Base-by-base conservation (phyloP, 768 basidiomycete species). In the Guyanaporus albipodus region DNA sequence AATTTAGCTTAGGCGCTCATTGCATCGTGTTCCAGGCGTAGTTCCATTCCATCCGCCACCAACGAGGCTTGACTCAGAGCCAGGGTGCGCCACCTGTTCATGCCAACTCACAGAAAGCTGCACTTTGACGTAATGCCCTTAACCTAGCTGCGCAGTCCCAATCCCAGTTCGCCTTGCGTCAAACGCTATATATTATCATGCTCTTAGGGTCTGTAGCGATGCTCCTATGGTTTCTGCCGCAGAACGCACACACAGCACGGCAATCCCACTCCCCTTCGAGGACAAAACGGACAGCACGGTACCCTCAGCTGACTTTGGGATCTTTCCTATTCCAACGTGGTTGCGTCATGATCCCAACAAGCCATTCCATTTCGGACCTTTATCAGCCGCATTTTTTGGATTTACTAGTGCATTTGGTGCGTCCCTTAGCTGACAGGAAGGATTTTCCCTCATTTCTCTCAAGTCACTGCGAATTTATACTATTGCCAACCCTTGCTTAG, bases 401-500 rank as follows among this genome's bases (percentile, higher is more conserved):
- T 70, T 81, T 50, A 79, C 75, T 21, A 77, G 80, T 52, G 85
- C 82, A 24, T 66, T 67, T 43, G 53, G 64, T 67, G 34, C 37
- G 66, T 49, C 12, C 19, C 21, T 11, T 8, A 19, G 8, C 4
- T n/a, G 4, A 7, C 5, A 6, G 6, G 27, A 18, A 3, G 6
- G n/a, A 32, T 24, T 22, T 7, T 24, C 26, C 15, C 18, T 52
- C n/a, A 60, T 12, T 11, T 26, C 23, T 32, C 26, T 3, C 7
- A 15, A 85, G 83, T 69, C 34, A 81, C 81, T 12, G 76, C 80
- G n/a, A 91, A 91, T 58, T 61, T 91, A 38, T 91, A 91, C 59
- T 92, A 91, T 54, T 86, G 83, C 50, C 87, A 89, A 68, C 89
- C 89, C 0, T 61, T 92, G 55, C 67, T 91, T 12, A 86, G 88